These are phyloP conservation scores for Piper longum DNA, from an alignment of 164 flowering plant species.

Conservation along the genomic window DNA sequence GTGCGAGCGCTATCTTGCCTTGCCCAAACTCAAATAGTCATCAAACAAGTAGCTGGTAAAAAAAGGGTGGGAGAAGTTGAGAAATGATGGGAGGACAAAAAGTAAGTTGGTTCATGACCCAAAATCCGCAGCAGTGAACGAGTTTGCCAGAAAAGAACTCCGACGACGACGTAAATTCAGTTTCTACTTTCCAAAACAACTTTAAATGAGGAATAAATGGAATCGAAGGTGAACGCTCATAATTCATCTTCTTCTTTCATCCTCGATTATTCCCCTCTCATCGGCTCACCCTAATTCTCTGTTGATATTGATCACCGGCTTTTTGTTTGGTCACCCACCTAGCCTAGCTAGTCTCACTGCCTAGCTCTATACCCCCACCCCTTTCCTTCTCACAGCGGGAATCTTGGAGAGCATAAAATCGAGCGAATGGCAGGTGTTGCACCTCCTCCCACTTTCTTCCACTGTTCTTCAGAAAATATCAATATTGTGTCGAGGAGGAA, in stretches of 20 bases:
- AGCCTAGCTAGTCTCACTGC: slow-evolving; percentile 7
- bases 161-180: not conserved
- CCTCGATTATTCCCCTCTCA: not conserved
- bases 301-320: slow-evolving; percentile 24
- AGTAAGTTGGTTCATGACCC: too few relatives aligned
- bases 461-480: slow-evolving; percentile 10
- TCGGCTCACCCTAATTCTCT: too few relatives aligned
- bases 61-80: too few relatives aligned
- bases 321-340: slow-evolving; percentile 43
- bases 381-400: slow-evolving; percentile 24
- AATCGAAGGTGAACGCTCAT: not conserved
- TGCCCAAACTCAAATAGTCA: too few relatives aligned
- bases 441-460: slow-evolving; percentile 19
- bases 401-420: slow-evolving; percentile 30
- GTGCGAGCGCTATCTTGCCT: too few relatives aligned
- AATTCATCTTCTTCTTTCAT: not conserved
- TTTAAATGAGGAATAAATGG: not conserved
- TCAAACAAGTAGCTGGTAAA: too few relatives aligned
- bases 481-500: slow-evolving; percentile 9
- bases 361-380: slow-evolving; percentile 12
- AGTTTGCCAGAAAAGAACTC: too few relatives aligned
- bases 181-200: not conserved
- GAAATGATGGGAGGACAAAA: too few relatives aligned
- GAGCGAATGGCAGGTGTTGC: slow-evolving; percentile 49
- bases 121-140: too few relatives aligned